Conservation (phyloP, 129 eudicot species). For the Chrysanthemum lavandulifolium region DNA sequence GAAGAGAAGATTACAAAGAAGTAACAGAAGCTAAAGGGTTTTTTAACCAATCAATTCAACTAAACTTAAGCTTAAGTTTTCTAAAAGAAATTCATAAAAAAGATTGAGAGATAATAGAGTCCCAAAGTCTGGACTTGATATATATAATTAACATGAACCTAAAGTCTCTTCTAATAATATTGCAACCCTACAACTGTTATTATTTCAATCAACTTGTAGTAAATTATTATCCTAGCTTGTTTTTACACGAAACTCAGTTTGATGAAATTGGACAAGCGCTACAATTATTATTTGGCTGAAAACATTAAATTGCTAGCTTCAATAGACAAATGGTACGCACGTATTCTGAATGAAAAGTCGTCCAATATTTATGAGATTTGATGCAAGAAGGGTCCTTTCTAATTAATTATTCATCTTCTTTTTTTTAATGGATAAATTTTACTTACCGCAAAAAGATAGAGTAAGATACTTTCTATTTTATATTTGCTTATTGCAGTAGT, state of each 20-base stretch:
- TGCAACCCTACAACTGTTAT: too few species aligned
- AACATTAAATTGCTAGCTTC: not conserved
- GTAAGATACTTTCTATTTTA: not conserved
- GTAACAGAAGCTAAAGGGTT: too few species aligned
- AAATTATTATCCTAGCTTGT: too few species aligned
- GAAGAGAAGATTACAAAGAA: too few species aligned
- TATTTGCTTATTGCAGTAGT: not conserved
- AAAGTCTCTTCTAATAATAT: too few species aligned
- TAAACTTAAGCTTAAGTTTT: too few species aligned
- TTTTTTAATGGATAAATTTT: not conserved
- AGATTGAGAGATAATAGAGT: too few species aligned
- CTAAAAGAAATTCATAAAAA: too few species aligned
- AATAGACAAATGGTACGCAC: not conserved
- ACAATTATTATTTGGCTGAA: not conserved
- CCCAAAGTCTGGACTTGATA: too few species aligned
- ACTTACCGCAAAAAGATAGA: not conserved
- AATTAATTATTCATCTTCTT: not conserved
- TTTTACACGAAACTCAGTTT: not conserved
- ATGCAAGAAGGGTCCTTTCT: not conserved
- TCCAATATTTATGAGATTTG: not conserved
- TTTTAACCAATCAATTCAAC: too few species aligned
- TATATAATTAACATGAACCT: too few species aligned
- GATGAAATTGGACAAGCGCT: not conserved
- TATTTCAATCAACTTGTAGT: too few species aligned
- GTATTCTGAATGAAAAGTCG: not conserved